Conservation (phyloP, 2,329 filamentous ascomycete genomes). For the Fusarium buxicola region DNA sequence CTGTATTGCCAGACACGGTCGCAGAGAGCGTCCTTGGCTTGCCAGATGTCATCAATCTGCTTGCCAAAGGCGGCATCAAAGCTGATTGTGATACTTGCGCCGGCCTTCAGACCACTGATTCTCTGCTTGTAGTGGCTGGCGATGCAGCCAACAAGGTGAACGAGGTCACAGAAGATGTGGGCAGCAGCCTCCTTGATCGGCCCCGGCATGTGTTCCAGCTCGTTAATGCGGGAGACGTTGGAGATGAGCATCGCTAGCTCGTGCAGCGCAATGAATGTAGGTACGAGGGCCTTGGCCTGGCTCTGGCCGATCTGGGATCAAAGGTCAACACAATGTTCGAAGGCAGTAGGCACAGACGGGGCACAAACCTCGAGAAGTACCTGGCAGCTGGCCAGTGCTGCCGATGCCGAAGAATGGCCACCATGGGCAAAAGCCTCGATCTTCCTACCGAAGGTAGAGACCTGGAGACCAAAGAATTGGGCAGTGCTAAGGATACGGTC, state of each 20-base stretch:
- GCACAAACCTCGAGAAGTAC: constrained; percentile 53
- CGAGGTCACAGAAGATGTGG: constrained; percentile 51
- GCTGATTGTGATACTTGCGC: constrained; percentile 46
- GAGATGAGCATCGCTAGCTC: constrained; percentile 54
- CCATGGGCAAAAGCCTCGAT: constrained; percentile 45
- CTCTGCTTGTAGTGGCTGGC: constrained; percentile 51
- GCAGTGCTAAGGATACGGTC: constrained; percentile 55
- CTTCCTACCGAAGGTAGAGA: constrained; percentile 51
- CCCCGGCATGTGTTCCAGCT: constrained; percentile 49
- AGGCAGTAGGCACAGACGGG: accelerated
- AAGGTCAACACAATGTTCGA: background rate
- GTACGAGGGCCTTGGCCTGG: constrained; percentile 53
- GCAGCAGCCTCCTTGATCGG: constrained; percentile 49
- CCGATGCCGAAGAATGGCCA: constrained; percentile 39
- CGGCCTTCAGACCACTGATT: constrained; percentile 47
- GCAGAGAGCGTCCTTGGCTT: constrained; percentile 48
- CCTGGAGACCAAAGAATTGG: constrained; percentile 56
- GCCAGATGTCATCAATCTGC: constrained; percentile 51
- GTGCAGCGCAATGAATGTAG: constrained; percentile 54
- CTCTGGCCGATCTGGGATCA: constrained; percentile 52
- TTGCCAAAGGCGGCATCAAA: constrained; percentile 53
- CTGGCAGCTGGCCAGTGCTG: constrained; percentile 53
- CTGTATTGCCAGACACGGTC: constrained; percentile 52
- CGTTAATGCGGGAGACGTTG: constrained; percentile 52
- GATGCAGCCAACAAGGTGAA: constrained; percentile 51